Percentiles rank a stretch among this genome's conserved stretches.
phyloP scores from a whole-genome alignment of 768 basidiomycete species.

The Kwoniella dejecticola region DNA sequence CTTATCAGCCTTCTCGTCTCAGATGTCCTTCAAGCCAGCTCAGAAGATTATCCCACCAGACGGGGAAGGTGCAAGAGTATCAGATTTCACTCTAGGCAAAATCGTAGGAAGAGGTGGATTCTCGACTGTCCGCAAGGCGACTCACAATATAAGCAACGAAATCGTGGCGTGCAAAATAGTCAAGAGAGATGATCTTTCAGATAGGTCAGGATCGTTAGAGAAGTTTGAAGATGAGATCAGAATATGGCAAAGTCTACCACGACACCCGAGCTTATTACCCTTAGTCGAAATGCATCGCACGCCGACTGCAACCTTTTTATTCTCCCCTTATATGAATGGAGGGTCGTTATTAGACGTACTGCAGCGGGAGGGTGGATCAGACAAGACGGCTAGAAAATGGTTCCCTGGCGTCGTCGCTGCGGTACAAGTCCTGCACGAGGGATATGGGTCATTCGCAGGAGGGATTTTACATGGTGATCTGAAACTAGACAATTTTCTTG shows the following conservation, averaged over 20 bases:
- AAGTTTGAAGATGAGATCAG: slow-evolving; percentile 54
- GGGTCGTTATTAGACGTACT: slow-evolving; percentile 54
- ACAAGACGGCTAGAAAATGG: slow-evolving; percentile 53
- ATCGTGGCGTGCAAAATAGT: slow-evolving; percentile 84
- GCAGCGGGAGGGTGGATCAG: slow-evolving; percentile 48
- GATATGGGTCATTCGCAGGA: slow-evolving; percentile 58
- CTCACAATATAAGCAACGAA: slow-evolving; percentile 65
- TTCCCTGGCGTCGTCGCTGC: slow-evolving; percentile 55
- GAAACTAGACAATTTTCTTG: slow-evolving; percentile 94
- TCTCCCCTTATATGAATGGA: slow-evolving; percentile 52
- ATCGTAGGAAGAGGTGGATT: slow-evolving; percentile 79
- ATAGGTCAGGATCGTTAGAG: slow-evolving; percentile 53
- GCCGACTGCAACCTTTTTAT: slow-evolving; percentile 49
- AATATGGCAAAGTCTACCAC: slow-evolving; percentile 44
- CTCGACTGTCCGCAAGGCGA: slow-evolving; percentile 74
- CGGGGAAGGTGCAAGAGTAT: slow-evolving; percentile 68
- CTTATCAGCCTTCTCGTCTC: slow-evolving; percentile 49
- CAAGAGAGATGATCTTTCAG: slow-evolving; percentile 54
- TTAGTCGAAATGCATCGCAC: slow-evolving; percentile 50
- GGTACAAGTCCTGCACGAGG: slow-evolving; percentile 52
- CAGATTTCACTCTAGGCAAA: slow-evolving; percentile 73
- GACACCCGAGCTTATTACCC: slow-evolving; percentile 50
- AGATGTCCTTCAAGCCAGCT: slow-evolving; percentile 23
- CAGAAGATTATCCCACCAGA: slow-evolving; percentile 57
- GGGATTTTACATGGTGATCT: slow-evolving; percentile 86